These are phyloP conservation scores for Apiotrichum veenhuisii DNA, from an alignment of 1,284 basidiomycete species.

Conservation along the genomic window DNA sequence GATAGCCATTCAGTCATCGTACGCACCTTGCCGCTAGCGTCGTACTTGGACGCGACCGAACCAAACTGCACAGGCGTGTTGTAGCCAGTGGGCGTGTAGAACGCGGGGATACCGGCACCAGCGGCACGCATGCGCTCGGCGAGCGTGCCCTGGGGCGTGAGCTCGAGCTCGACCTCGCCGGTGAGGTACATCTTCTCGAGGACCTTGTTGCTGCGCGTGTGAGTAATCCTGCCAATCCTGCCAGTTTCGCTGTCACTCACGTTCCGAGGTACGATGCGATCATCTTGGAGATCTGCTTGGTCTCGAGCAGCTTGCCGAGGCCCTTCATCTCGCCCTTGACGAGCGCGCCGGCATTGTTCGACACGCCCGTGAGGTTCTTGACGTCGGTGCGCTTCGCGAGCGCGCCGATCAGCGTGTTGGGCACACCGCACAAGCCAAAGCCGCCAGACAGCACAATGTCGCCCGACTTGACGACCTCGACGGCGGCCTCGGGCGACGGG, in stretches of 20 bases:
- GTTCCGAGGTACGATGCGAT: slow-evolving; percentile 79
- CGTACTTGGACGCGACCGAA: slow-evolving; percentile 49
- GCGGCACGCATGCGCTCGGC: slow-evolving; percentile 87
- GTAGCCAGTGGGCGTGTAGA: slow-evolving; percentile 91
- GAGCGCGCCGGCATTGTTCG: slow-evolving; percentile 74
- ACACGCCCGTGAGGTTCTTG: slow-evolving; percentile 70
- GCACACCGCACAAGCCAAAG: slow-evolving; percentile 48
- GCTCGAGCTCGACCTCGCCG: slow-evolving; percentile 80
- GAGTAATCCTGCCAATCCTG: not conserved
- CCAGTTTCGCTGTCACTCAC: slow-evolving; percentile 5
- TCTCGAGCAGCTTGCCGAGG: slow-evolving; percentile 68
- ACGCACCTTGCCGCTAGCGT: slow-evolving; percentile 68
- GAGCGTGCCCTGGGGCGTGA: slow-evolving; percentile 85
- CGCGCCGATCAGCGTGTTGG: slow-evolving; percentile 77
- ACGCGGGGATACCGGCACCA: slow-evolving; percentile 90
- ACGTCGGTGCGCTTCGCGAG: slow-evolving; percentile 69
- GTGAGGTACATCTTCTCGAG: slow-evolving; percentile 64
- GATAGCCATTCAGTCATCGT: no score
- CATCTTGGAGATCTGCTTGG: slow-evolving; percentile 70
- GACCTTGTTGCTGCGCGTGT: slow-evolving; percentile 44
- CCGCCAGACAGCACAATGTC: slow-evolving; percentile 72
- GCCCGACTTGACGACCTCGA: slow-evolving; percentile 76
- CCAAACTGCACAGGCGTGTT: slow-evolving; percentile 20
- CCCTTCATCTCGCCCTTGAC: slow-evolving; percentile 18
- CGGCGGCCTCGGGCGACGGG: slow-evolving; percentile 70